Evolutionary conservation across 306 rosid genomes (phyloP).

Genomic region (Calophaca sinica): DNA sequence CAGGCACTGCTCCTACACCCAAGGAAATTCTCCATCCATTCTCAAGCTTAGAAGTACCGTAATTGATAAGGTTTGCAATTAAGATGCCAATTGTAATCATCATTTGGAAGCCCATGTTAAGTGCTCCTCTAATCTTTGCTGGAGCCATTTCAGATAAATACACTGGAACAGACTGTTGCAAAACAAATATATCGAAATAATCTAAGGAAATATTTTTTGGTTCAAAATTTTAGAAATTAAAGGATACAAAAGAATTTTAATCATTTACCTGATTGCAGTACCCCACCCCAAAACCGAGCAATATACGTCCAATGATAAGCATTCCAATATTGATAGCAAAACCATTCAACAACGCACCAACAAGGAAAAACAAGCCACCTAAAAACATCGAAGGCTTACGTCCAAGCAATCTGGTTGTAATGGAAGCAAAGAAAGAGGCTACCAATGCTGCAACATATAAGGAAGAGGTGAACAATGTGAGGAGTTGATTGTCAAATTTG

Average conservation of each 20-base stretch:
- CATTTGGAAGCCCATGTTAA: slow-evolving; percentile 29
- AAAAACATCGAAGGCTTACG: background rate
- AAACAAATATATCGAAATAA: background rate
- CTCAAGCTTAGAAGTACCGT: background rate
- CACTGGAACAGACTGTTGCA: slow-evolving; percentile 18
- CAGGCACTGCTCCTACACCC: background rate
- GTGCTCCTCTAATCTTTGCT: slow-evolving; percentile 23
- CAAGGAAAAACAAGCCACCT: background rate
- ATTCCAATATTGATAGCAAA: background rate
- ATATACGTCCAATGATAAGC: background rate
- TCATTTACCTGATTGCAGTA: slow-evolving; percentile 2
- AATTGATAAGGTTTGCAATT: slow-evolving; percentile 10
- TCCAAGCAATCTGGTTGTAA: background rate
- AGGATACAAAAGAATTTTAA: background rate
- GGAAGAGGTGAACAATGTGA: slow-evolving; percentile 15
- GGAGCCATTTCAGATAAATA: slow-evolving; percentile 27
- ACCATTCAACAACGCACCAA: slow-evolving; percentile 2
- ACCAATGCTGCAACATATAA: slow-evolving; percentile 2
- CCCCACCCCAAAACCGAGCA: slow-evolving; percentile 2
- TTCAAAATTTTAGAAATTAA: background rate
- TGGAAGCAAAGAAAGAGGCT: slow-evolving; percentile 17
- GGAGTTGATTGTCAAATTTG: background rate
- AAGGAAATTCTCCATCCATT: slow-evolving; percentile 34
- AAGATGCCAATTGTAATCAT: slow-evolving; percentile 36
- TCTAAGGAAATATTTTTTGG: background rate